phyloP scores from a whole-genome alignment of 2,329 filamentous ascomycete genomes.

The Aspergillus glaucus region DNA sequence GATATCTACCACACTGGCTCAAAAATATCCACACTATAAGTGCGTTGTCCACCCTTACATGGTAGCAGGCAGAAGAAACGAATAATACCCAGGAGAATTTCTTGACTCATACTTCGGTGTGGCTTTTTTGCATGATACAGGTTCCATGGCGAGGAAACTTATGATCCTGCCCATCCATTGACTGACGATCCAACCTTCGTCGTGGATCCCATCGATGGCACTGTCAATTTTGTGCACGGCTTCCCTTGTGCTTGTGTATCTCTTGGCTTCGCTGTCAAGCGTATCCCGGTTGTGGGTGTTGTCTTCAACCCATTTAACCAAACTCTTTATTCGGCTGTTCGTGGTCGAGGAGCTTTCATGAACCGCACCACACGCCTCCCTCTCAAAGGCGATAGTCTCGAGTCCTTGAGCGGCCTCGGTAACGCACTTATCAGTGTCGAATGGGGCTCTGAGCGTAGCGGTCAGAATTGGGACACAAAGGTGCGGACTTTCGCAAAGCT shows the following conservation, averaged over 20 bases:
- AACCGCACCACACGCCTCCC: slow-evolving; percentile 39
- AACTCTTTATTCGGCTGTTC: slow-evolving; percentile 51
- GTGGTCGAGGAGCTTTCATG: slow-evolving; percentile 49
- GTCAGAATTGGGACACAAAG: slow-evolving; percentile 54
- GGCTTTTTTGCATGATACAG: slow-evolving; percentile 14
- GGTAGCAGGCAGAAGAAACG: not conserved
- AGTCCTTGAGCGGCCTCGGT: slow-evolving; percentile 44
- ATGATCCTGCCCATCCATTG: slow-evolving; percentile 48
- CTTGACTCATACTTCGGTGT: not conserved
- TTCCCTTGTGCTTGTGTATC: slow-evolving; percentile 55
- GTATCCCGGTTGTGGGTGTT: slow-evolving; percentile 50
- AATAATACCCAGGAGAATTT: not conserved
- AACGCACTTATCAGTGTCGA: slow-evolving; percentile 53
- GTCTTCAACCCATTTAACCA: slow-evolving; percentile 57
- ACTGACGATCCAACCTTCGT: slow-evolving; percentile 53
- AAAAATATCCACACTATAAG: slow-evolving; percentile 49
- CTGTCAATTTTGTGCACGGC: slow-evolving; percentile 59
- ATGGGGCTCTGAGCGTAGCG: slow-evolving; percentile 55
- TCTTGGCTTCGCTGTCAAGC: slow-evolving; percentile 49
- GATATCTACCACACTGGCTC: slow-evolving; percentile 46
- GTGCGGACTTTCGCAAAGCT: slow-evolving; percentile 47
- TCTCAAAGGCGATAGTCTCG: slow-evolving; percentile 35
- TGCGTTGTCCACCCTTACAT: slow-evolving; percentile 23
- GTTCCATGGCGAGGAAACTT: slow-evolving; percentile 57
- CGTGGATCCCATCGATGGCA: slow-evolving; percentile 60